Percentiles rank a stretch among this genome's conserved stretches.
Conservation (phyloP, 805 yeast genomes). For the Starmera pachycereana region DNA sequence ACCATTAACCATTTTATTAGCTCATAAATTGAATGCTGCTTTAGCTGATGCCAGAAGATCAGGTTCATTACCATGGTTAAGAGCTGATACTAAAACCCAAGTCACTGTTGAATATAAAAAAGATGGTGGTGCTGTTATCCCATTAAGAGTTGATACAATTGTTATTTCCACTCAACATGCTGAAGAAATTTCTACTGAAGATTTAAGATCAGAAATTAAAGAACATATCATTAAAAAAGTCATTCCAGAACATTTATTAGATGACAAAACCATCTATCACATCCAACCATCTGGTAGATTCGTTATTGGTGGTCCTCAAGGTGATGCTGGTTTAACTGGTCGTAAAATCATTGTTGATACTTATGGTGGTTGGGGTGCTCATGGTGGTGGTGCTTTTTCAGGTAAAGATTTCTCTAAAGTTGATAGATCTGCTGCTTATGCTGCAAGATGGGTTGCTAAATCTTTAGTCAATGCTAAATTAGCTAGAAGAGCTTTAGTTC, state of each 20-base stretch:
- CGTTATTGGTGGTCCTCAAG: constrained; percentile 99
- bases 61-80: constrained; percentile 90
- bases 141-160: constrained; percentile 93
- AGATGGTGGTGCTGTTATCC: constrained; percentile 92
- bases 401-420: constrained; percentile 99
- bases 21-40: constrained; percentile 95
- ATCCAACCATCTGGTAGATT: constrained; percentile 99
- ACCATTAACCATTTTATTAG: constrained; percentile 87
- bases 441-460: constrained; percentile 99
- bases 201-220: constrained; percentile 68
- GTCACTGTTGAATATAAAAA: constrained; percentile 94
- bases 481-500: constrained; percentile 95
- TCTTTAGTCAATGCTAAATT: constrained; percentile 91
- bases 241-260: constrained; percentile 82
- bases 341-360: constrained; percentile 99
- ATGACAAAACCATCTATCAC: constrained; percentile 93
- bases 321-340: constrained; percentile 99
- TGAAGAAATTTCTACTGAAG: constrained; percentile 89
- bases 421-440: constrained; percentile 99
- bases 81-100: constrained; percentile 99
- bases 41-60: constrained; percentile 96
- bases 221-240: constrained; percentile 84
- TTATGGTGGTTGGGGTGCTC: constrained; percentile 99
- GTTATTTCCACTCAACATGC: constrained; percentile 98
- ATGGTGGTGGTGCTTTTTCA: constrained; percentile 99